phyloP scores from a whole-genome alignment of 2,329 filamentous ascomycete species.

The Venturia nashicola region DNA sequence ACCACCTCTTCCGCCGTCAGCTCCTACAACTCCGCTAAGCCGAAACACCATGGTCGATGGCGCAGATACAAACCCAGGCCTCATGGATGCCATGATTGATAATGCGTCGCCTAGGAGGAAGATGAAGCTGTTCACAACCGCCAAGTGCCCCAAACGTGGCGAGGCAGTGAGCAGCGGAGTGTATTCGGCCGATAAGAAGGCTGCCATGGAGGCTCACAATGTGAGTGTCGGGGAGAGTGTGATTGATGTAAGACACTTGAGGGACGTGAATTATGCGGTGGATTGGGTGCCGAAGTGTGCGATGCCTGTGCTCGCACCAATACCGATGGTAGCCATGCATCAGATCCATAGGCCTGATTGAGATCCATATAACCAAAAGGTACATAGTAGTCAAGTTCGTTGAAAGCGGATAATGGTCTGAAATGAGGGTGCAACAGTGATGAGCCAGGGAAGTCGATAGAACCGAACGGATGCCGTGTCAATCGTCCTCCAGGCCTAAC shows the following conservation, averaged over 20 bases:
- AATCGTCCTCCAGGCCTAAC: constrained; percentile 13
- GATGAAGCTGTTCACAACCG: not conserved
- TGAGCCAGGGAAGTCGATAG: not conserved
- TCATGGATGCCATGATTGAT: not conserved
- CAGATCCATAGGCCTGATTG: not conserved
- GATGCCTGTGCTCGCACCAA: not conserved
- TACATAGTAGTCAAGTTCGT: not conserved
- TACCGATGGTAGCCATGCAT: not conserved
- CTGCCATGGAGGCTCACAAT: not conserved
- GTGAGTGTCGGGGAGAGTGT: not conserved
- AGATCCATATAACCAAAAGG: not conserved
- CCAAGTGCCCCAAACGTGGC: not conserved
- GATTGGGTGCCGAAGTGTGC: not conserved
- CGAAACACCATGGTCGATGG: not conserved
- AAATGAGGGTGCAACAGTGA: too few species aligned
- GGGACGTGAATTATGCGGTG: not conserved
- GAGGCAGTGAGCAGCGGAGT: not conserved
- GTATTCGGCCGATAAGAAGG: not conserved
- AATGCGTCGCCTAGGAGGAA: not conserved
- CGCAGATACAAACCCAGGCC: not conserved
- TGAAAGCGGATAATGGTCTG: not conserved
- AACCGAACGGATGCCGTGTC: constrained; percentile 11
- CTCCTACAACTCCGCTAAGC: not conserved
- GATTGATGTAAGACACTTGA: not conserved
- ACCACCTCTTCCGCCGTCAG: not conserved